Base-by-base conservation (phyloP, 139 green algal genomes). In the Closterium sp. region DNA sequence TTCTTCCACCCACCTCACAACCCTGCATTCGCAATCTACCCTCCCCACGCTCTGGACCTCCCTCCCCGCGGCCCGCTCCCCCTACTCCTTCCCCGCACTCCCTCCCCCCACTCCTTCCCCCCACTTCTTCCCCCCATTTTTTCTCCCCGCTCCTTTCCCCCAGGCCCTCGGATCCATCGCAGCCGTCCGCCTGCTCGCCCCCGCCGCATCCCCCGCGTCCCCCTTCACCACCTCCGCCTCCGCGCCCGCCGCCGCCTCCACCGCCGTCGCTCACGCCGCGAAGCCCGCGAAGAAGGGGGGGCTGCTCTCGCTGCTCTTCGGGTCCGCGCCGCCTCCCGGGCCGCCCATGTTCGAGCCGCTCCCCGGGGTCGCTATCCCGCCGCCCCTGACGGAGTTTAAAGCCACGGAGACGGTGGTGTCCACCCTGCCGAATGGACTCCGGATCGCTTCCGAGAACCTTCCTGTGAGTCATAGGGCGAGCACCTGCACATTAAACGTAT, bases 381-480 rank as follows among this genome's bases (percentile, higher is more conserved):
- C 83, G 1, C 88, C 96, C 1, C 85, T 92, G 21, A 6, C 69
- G 7, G 31, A 87, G 1, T 85, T 96, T 16, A 81, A 84, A 23
- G 35, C 90, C 10, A 96, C 96, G 0, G 92, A 90, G 4, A 99
- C 97, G 19, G 89, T 98, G 86, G 94, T 97, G 31, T 98, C 96
- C 4, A 97, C 95, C 19, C 95, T 99, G 23, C 19, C 88, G 28
- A 99, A 99, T 89, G 97, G 97, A 10, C 90, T 97, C 8, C 96
- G 94, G 33, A 96, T 99, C 33, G 97, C 98, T 9, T 97, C 94
- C 36, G 97, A 99, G 89, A 96, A 96, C 34, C 97, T 96, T 0
- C 94, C 95, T 88, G 97, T 98, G 93, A 94, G 96, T 33, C 86
- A 23, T 16, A 28, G 1, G 6, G n/a, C 32, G 33, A 28, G n/a